phyloP scores from a whole-genome alignment of 2,329 filamentous ascomycete genomes.

The Rasamsonia emersonii region DNA sequence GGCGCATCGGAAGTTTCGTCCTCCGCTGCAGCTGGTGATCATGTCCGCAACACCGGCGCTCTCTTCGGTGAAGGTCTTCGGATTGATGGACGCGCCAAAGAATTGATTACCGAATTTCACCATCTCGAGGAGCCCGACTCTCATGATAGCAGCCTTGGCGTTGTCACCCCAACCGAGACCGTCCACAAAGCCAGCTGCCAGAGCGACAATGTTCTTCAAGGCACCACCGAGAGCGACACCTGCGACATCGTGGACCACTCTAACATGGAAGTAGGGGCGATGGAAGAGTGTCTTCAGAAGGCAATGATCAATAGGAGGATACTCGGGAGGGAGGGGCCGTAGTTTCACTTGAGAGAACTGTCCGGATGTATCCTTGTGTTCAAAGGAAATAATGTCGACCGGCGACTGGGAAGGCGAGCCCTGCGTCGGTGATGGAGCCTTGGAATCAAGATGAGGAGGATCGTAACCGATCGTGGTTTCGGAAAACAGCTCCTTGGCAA shows the following conservation, averaged over 20 bases:
- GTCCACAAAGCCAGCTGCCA: conserved; percentile 91
- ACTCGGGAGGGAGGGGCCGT: conserved; percentile 67
- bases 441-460: conserved; percentile 79
- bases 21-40: conserved; percentile 86
- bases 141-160: conserved; percentile 97
- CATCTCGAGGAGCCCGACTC: conserved; percentile 91
- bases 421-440: conserved; percentile 54
- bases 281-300: conserved; percentile 84
- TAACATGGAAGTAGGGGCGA: conserved; percentile 94
- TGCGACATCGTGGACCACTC: conserved; percentile 88
- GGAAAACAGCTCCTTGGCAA: conserved; percentile 91
- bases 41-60: conserved; percentile 50
- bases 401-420: conserved; percentile 45
- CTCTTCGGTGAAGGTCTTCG: conserved; percentile 90
- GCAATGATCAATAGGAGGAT: conserved; percentile 76
- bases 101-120: conserved; percentile 92
- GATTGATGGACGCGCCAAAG: conserved; percentile 72
- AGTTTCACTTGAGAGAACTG: conserved; percentile 61
- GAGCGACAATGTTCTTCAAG: conserved; percentile 91
- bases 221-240: conserved; percentile 91
- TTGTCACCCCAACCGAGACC: conserved; percentile 97
- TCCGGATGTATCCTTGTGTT: conserved; percentile 62
- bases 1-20: conserved; percentile 89
- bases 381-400: conserved; percentile 42
- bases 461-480: conserved; percentile 97